These are phyloP conservation scores for Phytophthora foliorum DNA, from an alignment of 352 stramenopile genomes.

Conservation along the genomic window DNA sequence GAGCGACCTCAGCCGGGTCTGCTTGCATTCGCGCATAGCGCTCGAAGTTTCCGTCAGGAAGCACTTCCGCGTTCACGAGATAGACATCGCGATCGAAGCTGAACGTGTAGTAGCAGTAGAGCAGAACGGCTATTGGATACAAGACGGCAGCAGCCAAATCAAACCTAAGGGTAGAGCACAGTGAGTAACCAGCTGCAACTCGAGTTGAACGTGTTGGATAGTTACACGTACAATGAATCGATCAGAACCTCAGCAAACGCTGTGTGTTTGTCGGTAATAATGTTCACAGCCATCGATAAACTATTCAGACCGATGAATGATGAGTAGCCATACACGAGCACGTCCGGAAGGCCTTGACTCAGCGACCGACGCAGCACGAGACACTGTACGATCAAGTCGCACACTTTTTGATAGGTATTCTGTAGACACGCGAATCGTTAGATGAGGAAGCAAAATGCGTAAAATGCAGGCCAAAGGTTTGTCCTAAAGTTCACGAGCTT, in stretches of 20 bases:
- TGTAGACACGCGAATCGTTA: background rate
- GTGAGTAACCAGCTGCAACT: background rate
- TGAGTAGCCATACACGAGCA: constrained; percentile 29
- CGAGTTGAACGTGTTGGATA: background rate
- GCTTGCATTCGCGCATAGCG: constrained; percentile 33
- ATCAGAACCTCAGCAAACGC: constrained; percentile 45
- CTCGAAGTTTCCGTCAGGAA: constrained; percentile 42
- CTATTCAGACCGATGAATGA: constrained; percentile 34
- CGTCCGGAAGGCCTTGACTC: constrained; percentile 25
- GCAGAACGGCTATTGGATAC: constrained; percentile 35
- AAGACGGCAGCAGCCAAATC: constrained; percentile 42
- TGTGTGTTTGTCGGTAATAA: constrained; percentile 22
- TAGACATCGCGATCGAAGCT: constrained; percentile 38
- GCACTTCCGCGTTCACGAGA: constrained; percentile 29
- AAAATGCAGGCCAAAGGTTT: background rate
- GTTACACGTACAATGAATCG: constrained; percentile 34
- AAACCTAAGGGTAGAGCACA: constrained; percentile 29
- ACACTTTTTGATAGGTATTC: constrained; percentile 38
- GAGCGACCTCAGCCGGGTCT: constrained; percentile 35
- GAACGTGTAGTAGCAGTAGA: constrained; percentile 37
- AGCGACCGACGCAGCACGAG: constrained; percentile 33
- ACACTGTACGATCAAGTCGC: constrained; percentile 33
- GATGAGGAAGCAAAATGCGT: no score
- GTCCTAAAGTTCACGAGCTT: background rate
- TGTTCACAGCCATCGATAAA: constrained; percentile 21